These are phyloP conservation scores for Suillus lakei DNA, from an alignment of 768 basidiomycete species.

Conservation along the genomic window DNA sequence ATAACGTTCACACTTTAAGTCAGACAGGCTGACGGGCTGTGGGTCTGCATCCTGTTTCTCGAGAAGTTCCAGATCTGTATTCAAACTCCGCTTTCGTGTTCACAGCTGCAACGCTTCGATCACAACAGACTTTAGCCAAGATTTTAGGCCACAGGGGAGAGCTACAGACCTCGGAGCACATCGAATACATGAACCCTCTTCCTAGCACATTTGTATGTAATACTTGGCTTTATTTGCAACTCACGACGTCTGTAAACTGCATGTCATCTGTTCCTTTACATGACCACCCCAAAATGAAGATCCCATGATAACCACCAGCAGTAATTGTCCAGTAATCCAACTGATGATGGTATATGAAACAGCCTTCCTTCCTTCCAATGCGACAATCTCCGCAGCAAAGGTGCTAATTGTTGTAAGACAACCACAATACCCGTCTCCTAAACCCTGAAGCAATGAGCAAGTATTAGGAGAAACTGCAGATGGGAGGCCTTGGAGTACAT, in stretches of 20 bases:
- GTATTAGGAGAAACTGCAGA: constrained; percentile 49
- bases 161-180: constrained; percentile 2
- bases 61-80: constrained; percentile 32
- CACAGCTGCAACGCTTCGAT: constrained; percentile 1
- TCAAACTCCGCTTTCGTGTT: constrained; percentile 33
- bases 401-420: constrained; percentile 95
- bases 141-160: not conserved
- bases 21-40: constrained; percentile 28
- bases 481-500: constrained; percentile 63
- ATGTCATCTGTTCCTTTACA: constrained; percentile 52
- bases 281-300: constrained; percentile 59
- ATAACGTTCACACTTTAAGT: constrained; percentile 32
- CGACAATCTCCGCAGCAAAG: constrained; percentile 79
- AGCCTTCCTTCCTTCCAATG: constrained; percentile 59
- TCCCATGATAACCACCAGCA: constrained; percentile 77
- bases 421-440: constrained; percentile 93
- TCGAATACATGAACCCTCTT: not conserved
- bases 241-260: constrained; percentile 42
- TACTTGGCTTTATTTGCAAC: not conserved
- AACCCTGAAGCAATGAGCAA: constrained; percentile 79
- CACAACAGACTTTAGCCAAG: not conserved
- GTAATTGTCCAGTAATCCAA: constrained; percentile 68
- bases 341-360: constrained; percentile 73
- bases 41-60: constrained; percentile 20
- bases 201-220: constrained; percentile 12